A percentile compares a stretch with the other conserved stretches of the same genome.
Evolutionary conservation across 176 grass and related monocot genomes (phyloP).

Genomic region (Chrysopogon serrulatus): DNA sequence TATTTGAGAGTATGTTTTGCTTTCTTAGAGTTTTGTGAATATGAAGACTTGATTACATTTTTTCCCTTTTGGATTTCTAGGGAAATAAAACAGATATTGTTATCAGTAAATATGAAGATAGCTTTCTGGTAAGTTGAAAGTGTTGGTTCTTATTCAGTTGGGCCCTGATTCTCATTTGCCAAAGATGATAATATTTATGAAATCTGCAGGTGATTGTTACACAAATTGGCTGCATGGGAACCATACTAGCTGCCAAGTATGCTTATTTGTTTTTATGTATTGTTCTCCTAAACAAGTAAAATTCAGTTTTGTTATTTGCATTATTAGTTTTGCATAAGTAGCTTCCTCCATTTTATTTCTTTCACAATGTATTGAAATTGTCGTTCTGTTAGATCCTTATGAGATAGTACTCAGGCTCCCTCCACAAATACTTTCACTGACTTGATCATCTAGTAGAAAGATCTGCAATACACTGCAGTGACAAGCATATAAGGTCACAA

Average conservation of each 20-base stretch:
- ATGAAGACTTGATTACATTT: conserved; percentile 4
- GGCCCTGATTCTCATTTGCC: background rate
- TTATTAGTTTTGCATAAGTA: background rate
- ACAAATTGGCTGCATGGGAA: conserved; percentile 95
- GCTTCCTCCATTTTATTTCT: background rate
- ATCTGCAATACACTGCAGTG: background rate
- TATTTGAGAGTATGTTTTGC: background rate
- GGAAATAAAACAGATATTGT: conserved; percentile 81
- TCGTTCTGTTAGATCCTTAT: background rate
- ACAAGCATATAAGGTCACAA: background rate
- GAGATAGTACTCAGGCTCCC: background rate
- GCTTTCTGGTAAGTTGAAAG: conserved; percentile 60
- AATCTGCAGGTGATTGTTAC: conserved; percentile 75
- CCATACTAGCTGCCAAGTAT: conserved; percentile 79
- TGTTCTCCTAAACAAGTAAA: background rate
- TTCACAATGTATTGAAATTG: background rate
- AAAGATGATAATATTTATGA: conserved; percentile 13
- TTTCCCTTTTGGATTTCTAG: conserved; percentile 31
- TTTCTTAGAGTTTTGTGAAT: background rate
- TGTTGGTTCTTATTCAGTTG: background rate
- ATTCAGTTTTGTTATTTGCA: conserved; percentile 1
- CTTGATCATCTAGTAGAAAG: background rate
- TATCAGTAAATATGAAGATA: conserved; percentile 78
- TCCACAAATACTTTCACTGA: background rate
- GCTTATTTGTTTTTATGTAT: conserved; percentile 11